Evolutionary conservation across 2,329 filamentous ascomycete genomes (phyloP), one percentile per base, ranked within the genome.

Genomic region (Xylaria sp.): DNA sequence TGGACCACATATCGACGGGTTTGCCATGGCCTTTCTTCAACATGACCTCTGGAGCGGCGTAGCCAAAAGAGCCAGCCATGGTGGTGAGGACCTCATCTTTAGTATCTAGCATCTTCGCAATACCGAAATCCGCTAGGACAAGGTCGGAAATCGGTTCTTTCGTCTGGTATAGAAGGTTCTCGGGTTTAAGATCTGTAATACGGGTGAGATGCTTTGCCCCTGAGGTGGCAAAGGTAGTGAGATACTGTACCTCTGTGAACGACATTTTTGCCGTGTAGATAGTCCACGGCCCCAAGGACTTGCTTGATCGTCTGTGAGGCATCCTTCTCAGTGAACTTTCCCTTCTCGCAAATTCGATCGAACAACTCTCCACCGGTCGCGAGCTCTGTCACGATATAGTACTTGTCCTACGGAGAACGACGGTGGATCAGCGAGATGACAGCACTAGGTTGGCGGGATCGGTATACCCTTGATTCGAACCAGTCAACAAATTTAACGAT

Each of bases 1-100:
- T 88, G 2, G 96, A 98, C 96, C 96, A 99, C 93, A 99, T 97
- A 79, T 99, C 96, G 39, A 98, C 96, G 4, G 96, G 93, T 82
- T 98, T 99, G 79, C 96, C 96, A 79, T 99, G 97, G 21, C 96
- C 96, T 78, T 93, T 90, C 85, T 98, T 98, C 72, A 97, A 86
- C 96, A 99, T 99, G 68, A 99, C 94, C 81, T 99, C 96, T 8
- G 96, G 96, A 1, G 96, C 96, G 21, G 96, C 96, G 77, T 99
- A 99, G 63, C 96, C 96, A 78, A 99, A 98, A 0, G 96, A 98
- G 51, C 96, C 96, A 51, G 96, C 96, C 96, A 99, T 99, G 60
- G 94, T 98, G 74, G 94, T 98, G 71, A 99, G 88, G 53, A 97
- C 93, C 77, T 97, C 94, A 72, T 94, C 90, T 74, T 94, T 93